Conservation (phyloP, 164 flowering plant species). For the Nelumbo lutea region DNA sequence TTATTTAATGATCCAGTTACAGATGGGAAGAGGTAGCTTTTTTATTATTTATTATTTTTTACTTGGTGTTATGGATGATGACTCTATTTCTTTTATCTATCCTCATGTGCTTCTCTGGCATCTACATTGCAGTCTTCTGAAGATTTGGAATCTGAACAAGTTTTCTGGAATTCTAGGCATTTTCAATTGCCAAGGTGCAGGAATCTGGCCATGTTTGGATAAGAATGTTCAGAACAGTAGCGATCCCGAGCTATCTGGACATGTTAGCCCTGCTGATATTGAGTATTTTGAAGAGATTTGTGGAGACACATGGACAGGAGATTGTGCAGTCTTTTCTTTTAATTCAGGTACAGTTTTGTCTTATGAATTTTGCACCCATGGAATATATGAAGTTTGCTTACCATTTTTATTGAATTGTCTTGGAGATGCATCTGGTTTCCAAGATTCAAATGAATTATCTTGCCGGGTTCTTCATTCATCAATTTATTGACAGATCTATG, state of each 20-base stretch:
- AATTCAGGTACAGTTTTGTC: slow-evolving; percentile 27
- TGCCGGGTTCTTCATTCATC: not conserved
- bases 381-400: not conserved
- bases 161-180: slow-evolving; percentile 55
- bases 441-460: not conserved
- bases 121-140: slow-evolving; percentile 39
- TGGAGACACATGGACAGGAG: slow-evolving; percentile 43
- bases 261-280: slow-evolving; percentile 47
- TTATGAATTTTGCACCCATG: not conserved
- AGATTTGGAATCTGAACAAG: slow-evolving; percentile 70
- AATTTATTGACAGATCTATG: not conserved
- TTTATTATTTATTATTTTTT: not conserved
- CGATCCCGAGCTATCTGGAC: slow-evolving; percentile 24
- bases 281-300: slow-evolving; percentile 51
- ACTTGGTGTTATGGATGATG: no score
- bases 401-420: no score
- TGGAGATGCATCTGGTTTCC: not conserved
- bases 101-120: not conserved
- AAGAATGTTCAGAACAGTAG: slow-evolving; percentile 12
- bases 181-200: slow-evolving; percentile 76
- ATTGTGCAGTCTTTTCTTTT: slow-evolving; percentile 52
- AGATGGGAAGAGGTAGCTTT: slow-evolving; percentile 50
- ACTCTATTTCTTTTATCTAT: not conserved
- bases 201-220: slow-evolving; percentile 50
- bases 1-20: slow-evolving; percentile 59